Evolutionary conservation across 2,329 filamentous ascomycete genomes (phyloP), one percentile per base, ranked within the genome.

Genomic region (Nemania sp.): DNA sequence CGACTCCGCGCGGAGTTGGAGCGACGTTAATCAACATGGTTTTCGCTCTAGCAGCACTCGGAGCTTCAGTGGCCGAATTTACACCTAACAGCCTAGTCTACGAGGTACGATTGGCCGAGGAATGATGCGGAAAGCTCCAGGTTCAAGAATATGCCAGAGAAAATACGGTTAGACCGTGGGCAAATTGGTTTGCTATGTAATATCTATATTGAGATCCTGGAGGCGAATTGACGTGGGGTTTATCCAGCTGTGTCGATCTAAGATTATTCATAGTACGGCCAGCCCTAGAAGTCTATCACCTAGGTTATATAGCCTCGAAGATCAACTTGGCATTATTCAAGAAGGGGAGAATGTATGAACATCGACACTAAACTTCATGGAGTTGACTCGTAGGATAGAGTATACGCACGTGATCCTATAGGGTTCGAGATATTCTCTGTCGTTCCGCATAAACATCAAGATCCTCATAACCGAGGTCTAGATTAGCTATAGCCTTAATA

Each of bases 1-100:
- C 59, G 13, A 62, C 64, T 69, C 67, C 64, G 64, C 56, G 56
- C 64, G 56, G 24, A 53, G 52, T 64, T 64, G 51, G 64, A 60
- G 55, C 26, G 2, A 57, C 51, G 41, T 56, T 62, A 67, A 67
- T 67, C 32, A 69, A 64, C 47, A 57, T 61, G 57, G 47, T 26
- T 54, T 29, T 53, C n/a, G 41, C 43, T 58, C 51, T 22, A 64
- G 54, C 7, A 24, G 41, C 29, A 51, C 49, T 62, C 64, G 67
- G 64, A 67, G 52, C 64, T n/a, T 64, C 57, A 51, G 38, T 62
- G 45, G 47, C 67, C 67, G 67, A 68, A 45, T 58, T 54, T 26
- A 43, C 53, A 51, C 24, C 66, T 51, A 38, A 24, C 56, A 41
- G 20, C 24, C 15, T 54, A 52, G 24, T 13, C n/a, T 22, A 8